Evolutionary conservation across 140 eudicot species (phyloP), one percentile per base, ranked within the genome.

Genomic region (Stevia rebaudiana): DNA sequence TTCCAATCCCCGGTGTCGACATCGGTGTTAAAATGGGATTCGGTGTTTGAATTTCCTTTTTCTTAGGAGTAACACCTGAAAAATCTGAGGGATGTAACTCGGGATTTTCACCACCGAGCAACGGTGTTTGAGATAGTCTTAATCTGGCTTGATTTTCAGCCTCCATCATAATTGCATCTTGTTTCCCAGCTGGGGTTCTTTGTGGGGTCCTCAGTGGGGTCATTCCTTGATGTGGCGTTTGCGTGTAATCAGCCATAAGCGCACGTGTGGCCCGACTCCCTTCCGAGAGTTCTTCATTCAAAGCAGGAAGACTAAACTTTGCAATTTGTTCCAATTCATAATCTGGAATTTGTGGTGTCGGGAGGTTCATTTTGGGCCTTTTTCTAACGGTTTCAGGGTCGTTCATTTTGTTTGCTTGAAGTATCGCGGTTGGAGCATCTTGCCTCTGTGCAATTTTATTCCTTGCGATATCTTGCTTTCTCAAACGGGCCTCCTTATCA

Each of bases 161-260:
- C 47, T 94, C 99, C 97, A 88, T 94, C 99, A 94, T 85, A 11
- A 94, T 86, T 19, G 97, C 95, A 61, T 94, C 99, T 13, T 84
- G 94, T 72, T 83, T 88, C 16, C 95, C 95, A 10, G 95, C 85
- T 23, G 99, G 99, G 9, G 99, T 94, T 80, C 99, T 81, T 51
- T 88, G 97, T 19, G 97, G 97, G 67, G 99, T 94, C 21, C 99
- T 71, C 48, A 83, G 24, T 6, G 97, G 96, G 25, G 99, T 94
- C 89, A 83, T 81, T 59, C 89, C 91, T 53, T 79, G 97, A 11
- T 84, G 79, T 11, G 99, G 99, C 4, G 99, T 94, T 76, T 94
- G 97, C 0, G 90, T 81, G 64, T 94, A 88, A 72, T 81, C 88
- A 49, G 95, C 94, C 35, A 94, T 79, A 22, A 94, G 94, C 18